Conservation (phyloP, 2,329 filamentous ascomycete genomes). For the Nannizzia gypsea region DNA sequence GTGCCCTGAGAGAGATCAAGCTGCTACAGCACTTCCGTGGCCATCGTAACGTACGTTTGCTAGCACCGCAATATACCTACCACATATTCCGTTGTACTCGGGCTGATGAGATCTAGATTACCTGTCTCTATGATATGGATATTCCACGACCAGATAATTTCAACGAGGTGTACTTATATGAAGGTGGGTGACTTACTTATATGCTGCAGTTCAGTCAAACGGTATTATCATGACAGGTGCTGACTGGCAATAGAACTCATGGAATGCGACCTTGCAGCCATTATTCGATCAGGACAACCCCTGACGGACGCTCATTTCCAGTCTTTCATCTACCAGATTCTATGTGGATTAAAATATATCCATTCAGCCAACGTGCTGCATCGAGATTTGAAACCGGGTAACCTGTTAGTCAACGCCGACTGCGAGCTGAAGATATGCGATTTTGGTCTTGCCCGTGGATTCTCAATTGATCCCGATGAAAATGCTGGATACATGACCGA, state of each 20-base stretch:
- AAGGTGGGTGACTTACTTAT: slow-evolving; percentile 50
- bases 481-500: slow-evolving; percentile 99
- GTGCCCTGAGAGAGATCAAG: slow-evolving; percentile 95
- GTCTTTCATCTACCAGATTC: slow-evolving; percentile 99
- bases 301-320: slow-evolving; percentile 98
- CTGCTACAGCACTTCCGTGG: slow-evolving; percentile 93
- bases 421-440: slow-evolving; percentile 99
- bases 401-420: slow-evolving; percentile 94
- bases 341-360: slow-evolving; percentile 97
- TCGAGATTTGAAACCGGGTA: slow-evolving; percentile 92
- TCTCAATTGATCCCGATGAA: slow-evolving; percentile 93
- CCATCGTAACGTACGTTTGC: slow-evolving; percentile 60
- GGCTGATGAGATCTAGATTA: slow-evolving; percentile 56
- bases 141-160: slow-evolving; percentile 95
- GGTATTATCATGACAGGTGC: background rate
- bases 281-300: slow-evolving; percentile 92
- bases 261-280: slow-evolving; percentile 96
- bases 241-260: slow-evolving; percentile 62
- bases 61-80: slow-evolving; percentile 3
- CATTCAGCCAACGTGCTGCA: slow-evolving; percentile 97
- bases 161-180: slow-evolving; percentile 98
- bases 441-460: slow-evolving; percentile 90
- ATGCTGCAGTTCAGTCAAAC: no score
- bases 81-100: background rate
- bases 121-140: slow-evolving; percentile 98